Conservation (phyloP, 164 flowering plant species). For the Stephania yunnanensis region DNA sequence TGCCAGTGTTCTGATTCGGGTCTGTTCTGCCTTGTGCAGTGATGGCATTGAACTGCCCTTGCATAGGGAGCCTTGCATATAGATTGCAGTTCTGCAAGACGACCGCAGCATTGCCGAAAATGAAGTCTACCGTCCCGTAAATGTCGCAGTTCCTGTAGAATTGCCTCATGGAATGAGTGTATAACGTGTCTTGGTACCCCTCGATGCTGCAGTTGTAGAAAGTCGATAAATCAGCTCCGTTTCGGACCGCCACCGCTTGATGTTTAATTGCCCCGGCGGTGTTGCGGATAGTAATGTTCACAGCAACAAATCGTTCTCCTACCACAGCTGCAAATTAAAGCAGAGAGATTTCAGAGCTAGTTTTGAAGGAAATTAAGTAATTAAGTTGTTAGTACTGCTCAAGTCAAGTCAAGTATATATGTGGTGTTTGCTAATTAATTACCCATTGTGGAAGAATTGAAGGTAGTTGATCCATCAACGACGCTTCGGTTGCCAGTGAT, state of each 20-base stretch:
- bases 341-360: background rate
- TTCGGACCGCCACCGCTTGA: conserved; percentile 36
- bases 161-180: conserved; percentile 42
- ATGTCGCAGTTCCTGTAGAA: conserved; percentile 44
- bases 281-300: conserved; percentile 25
- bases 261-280: conserved; percentile 32
- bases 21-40: conserved; percentile 34
- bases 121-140: conserved; percentile 14
- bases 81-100: conserved; percentile 16
- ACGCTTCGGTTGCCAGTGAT: conserved; percentile 31
- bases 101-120: conserved; percentile 17
- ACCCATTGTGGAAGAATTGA: conserved; percentile 23
- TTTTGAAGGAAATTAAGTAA: background rate
- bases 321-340: conserved; percentile 23
- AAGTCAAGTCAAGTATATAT: background rate
- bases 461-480: conserved; percentile 29
- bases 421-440: background rate
- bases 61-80: conserved; percentile 11
- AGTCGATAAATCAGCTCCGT: conserved; percentile 25
- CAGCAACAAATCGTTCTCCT: conserved; percentile 23
- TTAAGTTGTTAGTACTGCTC: background rate
- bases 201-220: conserved; percentile 22
- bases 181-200: conserved; percentile 53
- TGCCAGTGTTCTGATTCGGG: conserved; percentile 28
- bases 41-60: conserved; percentile 18